Evolutionary conservation across 2,329 filamentous ascomycete genomes (phyloP), one percentile per base, ranked within the genome.

Genomic region (Colletotrichum simmondsii): DNA sequence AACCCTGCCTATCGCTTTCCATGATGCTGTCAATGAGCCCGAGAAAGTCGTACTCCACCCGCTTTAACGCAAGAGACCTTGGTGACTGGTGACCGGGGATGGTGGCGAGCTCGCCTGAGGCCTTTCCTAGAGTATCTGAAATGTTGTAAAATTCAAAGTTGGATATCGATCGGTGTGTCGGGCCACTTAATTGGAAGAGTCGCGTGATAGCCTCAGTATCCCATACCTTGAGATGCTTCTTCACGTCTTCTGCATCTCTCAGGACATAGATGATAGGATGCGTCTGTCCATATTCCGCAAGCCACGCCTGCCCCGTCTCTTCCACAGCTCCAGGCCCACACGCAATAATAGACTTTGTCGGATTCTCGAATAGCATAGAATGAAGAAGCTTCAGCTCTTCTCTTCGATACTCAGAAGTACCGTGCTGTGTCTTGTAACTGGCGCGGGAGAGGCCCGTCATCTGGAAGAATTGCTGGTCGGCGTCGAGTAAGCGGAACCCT

Each of bases 71-170:
- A 16, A 94, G 81, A 0, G 91, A 90, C 2, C 89, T 88, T 0
- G 86, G 84, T 1, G 83, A 82, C 61, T 83, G 80, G 65, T 80
- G 79, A 65, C 81, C 81, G 5, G 79, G 73, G 12, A 58, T 19
- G 2, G 58, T 53, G 11, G 73, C 19, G 19, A 49, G 59, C 5
- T 58, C 53, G 42, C 52, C 42, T 0, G n/a, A 24, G 7, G 46
- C 46, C 14, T 58, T 46, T 22, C 60, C 73, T 65, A 37, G 79
- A 67, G n/a, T 77, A 77, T 94, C 92, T 2, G 92, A 92, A 16
- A 93, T 84, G 75, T 95, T 95, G 84, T 91, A 94, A 79, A 94
- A 95, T 77, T 95, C 93, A 73, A 93, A 89, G 76, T 94, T 95
- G 6, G 92, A 92, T 77, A 91, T 93, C 2, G 86, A 86, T 63